Evolutionary conservation across 805 yeast species (phyloP).

Genomic region (Wickerhamiella azyma): DNA sequence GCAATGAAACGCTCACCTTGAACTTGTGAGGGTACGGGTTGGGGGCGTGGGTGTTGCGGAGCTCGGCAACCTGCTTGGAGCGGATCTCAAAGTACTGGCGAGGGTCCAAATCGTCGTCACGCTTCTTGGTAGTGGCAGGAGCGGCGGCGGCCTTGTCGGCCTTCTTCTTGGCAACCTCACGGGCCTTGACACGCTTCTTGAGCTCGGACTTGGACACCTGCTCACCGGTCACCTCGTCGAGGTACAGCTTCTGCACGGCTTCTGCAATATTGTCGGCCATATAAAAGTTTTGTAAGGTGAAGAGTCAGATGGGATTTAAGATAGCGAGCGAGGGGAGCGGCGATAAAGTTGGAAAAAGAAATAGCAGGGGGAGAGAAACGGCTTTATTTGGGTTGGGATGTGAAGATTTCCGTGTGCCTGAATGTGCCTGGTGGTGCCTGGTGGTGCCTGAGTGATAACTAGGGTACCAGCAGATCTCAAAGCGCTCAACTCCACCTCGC

Average conservation of each 20-base stretch:
- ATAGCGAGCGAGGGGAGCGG: no score
- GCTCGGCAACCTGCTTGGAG: conserved; percentile 73
- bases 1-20: conserved; percentile 49
- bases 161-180: conserved; percentile 81
- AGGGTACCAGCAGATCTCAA: no score
- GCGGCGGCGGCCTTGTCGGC: conserved; percentile 61
- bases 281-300: conserved; percentile 10
- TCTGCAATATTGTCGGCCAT: conserved; percentile 48
- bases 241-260: conserved; percentile 39
- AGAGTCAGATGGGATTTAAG: background rate
- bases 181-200: conserved; percentile 85
- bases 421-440: no score
- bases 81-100: conserved; percentile 86
- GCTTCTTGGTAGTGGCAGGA: conserved; percentile 35
- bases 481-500: no score
- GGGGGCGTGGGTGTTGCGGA: conserved; percentile 52
- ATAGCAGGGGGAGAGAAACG: no score
- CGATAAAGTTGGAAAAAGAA: no score
- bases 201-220: conserved; percentile 91
- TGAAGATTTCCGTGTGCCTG: no score
- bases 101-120: conserved; percentile 74
- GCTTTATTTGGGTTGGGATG: no score
- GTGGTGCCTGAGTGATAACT: no score
- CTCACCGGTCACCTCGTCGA: conserved; percentile 94
- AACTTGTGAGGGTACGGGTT: conserved; percentile 98